phyloP scores from a whole-genome alignment of 352 stramenopile species.

The Phytophthora palmivora region DNA sequence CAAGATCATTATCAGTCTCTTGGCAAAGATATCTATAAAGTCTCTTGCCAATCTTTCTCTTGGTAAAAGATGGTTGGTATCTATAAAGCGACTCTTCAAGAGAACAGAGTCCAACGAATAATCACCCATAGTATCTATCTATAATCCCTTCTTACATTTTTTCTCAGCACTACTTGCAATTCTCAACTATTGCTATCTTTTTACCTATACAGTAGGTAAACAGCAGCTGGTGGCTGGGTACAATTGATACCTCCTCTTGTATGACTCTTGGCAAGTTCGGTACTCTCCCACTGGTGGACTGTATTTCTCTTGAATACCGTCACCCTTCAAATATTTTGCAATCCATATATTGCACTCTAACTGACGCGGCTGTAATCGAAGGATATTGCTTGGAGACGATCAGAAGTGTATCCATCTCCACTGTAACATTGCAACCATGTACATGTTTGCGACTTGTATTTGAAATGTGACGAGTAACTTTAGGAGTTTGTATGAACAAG shows the following conservation, averaged over 20 bases:
- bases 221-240: conserved; percentile 11
- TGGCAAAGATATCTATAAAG: not conserved
- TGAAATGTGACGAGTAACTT: too few species aligned
- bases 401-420: conserved; percentile 30
- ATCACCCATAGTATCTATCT: conserved; percentile 1
- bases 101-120: conserved; percentile 24
- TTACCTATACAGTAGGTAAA: too few species aligned
- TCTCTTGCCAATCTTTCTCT: too few species aligned
- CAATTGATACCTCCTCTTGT: not conserved
- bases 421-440: conserved; percentile 21
- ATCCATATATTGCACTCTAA: not conserved
- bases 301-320: not conserved
- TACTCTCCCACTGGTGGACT: conserved; percentile 10
- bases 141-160: conserved; percentile 1
- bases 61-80: too few species aligned
- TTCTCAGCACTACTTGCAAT: conserved; percentile 24
- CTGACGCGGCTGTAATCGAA: conserved; percentile 9
- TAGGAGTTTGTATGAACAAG: too few species aligned
- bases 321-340: not conserved
- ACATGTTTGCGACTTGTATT: too few species aligned
- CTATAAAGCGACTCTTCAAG: not conserved
- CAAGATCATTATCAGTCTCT: not conserved
- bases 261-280: conserved; percentile 2
- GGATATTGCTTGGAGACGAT: conserved; percentile 12
- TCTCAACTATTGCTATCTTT: not conserved